Conservation (phyloP, 805 yeast species). For the Priceomyces castillae region DNA sequence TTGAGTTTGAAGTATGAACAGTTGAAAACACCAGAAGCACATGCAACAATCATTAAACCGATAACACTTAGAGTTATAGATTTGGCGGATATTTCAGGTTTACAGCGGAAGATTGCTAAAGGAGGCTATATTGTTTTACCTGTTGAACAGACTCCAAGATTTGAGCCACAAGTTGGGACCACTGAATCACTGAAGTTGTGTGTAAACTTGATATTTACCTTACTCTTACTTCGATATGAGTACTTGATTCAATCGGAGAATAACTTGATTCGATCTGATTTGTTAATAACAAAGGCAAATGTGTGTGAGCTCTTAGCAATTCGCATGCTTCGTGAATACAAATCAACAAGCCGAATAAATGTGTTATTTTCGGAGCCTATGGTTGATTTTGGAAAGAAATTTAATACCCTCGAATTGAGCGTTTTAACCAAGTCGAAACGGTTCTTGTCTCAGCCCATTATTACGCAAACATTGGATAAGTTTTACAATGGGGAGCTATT, state of each 20-base stretch:
- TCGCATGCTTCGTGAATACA: constrained; percentile 46
- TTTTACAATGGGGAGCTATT: constrained; percentile 53
- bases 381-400: constrained; percentile 28
- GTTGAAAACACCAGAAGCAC: constrained; percentile 49
- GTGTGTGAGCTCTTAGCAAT: constrained; percentile 54
- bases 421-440: constrained; percentile 51
- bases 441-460: constrained; percentile 51
- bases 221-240: constrained; percentile 36
- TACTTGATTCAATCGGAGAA: constrained; percentile 38
- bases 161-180: constrained; percentile 16
- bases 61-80: constrained; percentile 39
- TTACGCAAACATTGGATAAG: constrained; percentile 44
- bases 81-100: constrained; percentile 35
- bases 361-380: constrained; percentile 47
- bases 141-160: constrained; percentile 16
- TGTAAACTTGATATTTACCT: constrained; percentile 26
- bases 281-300: constrained; percentile 44
- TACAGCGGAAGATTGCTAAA: constrained; percentile 31
- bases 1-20: constrained; percentile 50
- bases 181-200: constrained; percentile 18
- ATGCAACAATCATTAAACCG: constrained; percentile 47
- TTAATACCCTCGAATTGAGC: constrained; percentile 50
- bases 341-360: constrained; percentile 41
- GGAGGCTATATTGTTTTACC: constrained; percentile 27
- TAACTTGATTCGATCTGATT: constrained; percentile 35